phyloP scores from a whole-genome alignment of 1,284 basidiomycete genomes.

The Ustilago sp. region DNA sequence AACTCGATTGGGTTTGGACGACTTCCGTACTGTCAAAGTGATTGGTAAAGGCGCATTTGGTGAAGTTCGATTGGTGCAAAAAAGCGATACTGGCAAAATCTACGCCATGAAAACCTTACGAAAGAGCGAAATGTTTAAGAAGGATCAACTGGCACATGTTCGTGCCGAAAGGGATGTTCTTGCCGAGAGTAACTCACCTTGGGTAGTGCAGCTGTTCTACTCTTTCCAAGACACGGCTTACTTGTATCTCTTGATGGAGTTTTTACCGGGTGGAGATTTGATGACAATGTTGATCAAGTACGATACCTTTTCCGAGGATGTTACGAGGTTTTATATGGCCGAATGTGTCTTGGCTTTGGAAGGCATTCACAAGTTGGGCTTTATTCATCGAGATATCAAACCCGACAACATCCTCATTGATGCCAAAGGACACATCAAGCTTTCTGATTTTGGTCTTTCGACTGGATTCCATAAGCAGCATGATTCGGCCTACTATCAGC shows the following conservation, averaged over 20 bases:
- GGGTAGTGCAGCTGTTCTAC: conserved; percentile 98
- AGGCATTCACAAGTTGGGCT: conserved; percentile 97
- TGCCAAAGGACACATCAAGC: conserved; percentile 88
- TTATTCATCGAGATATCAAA: conserved; percentile 96
- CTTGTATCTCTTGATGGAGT: conserved; percentile 98
- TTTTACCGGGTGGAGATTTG: conserved; percentile 94
- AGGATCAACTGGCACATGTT: conserved; percentile 96
- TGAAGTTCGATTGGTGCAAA: conserved; percentile 95
- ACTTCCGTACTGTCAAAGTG: conserved; percentile 97
- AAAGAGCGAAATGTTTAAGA: conserved; percentile 99
- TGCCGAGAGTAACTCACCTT: conserved; percentile 95
- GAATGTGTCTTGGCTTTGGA: conserved; percentile 98
- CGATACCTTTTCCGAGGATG: conserved; percentile 98
- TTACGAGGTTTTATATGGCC: conserved; percentile 98
- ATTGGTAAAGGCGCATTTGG: conserved; percentile 99
- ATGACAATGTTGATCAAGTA: conserved; percentile 99
- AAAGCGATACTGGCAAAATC: conserved; percentile 95
- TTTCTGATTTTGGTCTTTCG: conserved; percentile 95
- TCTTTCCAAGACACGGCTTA: conserved; percentile 97
- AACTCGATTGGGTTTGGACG: conserved; percentile 90
- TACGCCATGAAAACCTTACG: conserved; percentile 99
- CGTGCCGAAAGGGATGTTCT: conserved; percentile 98
- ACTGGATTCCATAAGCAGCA: conserved; percentile 96
- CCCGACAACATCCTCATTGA: conserved; percentile 98
- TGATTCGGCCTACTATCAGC: conserved; percentile 93